Percentiles rank a stretch among this genome's conserved stretches.
These are phyloP conservation scores for Suillus alpinus DNA, from an alignment of 768 basidiomycete species.

Conservation along the genomic window DNA sequence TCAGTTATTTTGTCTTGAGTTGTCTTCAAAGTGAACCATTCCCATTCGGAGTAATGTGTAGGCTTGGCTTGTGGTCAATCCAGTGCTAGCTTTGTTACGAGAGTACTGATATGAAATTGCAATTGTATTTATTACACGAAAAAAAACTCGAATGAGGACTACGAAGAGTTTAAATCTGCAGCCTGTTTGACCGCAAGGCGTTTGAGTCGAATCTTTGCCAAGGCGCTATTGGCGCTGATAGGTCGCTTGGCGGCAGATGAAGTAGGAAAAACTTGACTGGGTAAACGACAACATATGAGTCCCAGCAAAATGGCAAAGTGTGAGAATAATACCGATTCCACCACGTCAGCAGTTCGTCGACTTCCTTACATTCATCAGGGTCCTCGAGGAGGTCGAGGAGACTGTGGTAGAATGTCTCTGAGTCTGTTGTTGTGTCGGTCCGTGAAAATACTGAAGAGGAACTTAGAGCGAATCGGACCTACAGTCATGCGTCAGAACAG, in stretches of 20 bases:
- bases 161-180: not conserved
- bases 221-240: not conserved
- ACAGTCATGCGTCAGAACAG: not conserved
- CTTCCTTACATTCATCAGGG: constrained; percentile 15
- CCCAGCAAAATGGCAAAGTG: not conserved
- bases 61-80: too few species aligned
- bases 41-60: too few species aligned
- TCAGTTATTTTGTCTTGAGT: too few species aligned
- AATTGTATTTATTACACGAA: too few species aligned
- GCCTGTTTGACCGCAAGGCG: not conserved
- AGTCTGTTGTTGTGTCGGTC: constrained; percentile 21
- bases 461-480: constrained; percentile 17
- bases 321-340: constrained; percentile 13
- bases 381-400: constrained; percentile 20
- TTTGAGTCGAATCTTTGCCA: not conserved
- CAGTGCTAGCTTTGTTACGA: too few species aligned
- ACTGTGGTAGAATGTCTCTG: constrained; percentile 21
- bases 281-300: not conserved
- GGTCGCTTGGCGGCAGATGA: not conserved
- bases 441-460: constrained; percentile 15
- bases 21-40: too few species aligned
- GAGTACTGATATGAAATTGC: too few species aligned
- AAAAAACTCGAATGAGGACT: too few species aligned
- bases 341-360: constrained; percentile 13
- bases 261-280: constrained; percentile 9